A percentile compares a stretch with the other conserved stretches of the same genome.
These are phyloP conservation scores for Annulohypoxylon nitens DNA, from an alignment of 495 filamentous ascomycete species.

Conservation along the genomic window DNA sequence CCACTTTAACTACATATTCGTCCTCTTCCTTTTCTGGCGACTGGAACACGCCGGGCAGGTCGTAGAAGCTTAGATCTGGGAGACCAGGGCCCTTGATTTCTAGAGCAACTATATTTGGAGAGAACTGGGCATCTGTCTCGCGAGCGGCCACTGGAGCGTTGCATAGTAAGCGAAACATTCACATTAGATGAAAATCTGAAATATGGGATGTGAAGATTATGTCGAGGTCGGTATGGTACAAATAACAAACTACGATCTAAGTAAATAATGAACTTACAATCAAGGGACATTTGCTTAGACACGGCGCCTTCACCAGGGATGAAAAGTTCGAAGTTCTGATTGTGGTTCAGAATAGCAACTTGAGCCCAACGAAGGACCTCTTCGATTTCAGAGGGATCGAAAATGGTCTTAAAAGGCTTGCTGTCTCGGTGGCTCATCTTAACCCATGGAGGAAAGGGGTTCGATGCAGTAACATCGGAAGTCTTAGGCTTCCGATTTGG, in stretches of 20 bases:
- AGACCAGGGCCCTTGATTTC: slow-evolving; percentile 78
- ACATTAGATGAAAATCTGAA: neutral
- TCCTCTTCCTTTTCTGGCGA: slow-evolving; percentile 72
- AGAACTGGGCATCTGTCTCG: slow-evolving; percentile 71
- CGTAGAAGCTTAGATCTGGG: slow-evolving; percentile 80
- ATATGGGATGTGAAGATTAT: too few species aligned
- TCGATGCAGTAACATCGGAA: slow-evolving; percentile 55
- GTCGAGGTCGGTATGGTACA: neutral
- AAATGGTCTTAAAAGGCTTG: slow-evolving; percentile 61
- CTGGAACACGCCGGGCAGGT: slow-evolving; percentile 83
- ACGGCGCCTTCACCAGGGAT: slow-evolving; percentile 60
- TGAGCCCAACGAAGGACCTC: slow-evolving; percentile 76
- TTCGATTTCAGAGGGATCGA: slow-evolving; percentile 63
- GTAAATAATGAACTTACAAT: slow-evolving; percentile 33
- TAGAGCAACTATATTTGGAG: slow-evolving; percentile 79
- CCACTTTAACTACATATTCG: slow-evolving; percentile 72
- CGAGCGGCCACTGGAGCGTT: slow-evolving; percentile 47
- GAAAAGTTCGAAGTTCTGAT: slow-evolving; percentile 58
- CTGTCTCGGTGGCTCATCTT: slow-evolving; percentile 45
- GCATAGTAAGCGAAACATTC: slow-evolving; percentile 8
- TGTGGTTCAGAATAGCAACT: slow-evolving; percentile 76
- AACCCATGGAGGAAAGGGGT: slow-evolving; percentile 63
- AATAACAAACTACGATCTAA: neutral
- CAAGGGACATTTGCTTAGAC: slow-evolving; percentile 45
- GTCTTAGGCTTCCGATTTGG: slow-evolving; percentile 49